A percentile compares a stretch with the other conserved stretches of the same genome.
These are phyloP conservation scores for Suillus brevipes DNA, from an alignment of 768 basidiomycete species.

Conservation along the genomic window DNA sequence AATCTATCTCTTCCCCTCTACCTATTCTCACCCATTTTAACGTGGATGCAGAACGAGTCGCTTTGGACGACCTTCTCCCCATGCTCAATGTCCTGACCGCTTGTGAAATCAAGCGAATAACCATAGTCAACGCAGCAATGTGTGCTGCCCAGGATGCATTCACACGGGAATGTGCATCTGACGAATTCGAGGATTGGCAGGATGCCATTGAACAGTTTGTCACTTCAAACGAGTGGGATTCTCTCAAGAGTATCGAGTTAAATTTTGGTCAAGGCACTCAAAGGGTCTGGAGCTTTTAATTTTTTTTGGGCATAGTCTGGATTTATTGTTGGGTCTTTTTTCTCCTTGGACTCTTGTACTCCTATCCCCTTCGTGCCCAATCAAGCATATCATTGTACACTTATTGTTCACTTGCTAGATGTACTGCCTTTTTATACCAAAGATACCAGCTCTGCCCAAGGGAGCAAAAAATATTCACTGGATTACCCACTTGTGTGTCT, in stretches of 20 bases:
- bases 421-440: neutral
- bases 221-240: constrained; percentile 17
- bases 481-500: neutral
- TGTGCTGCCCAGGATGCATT: constrained; percentile 22
- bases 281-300: constrained; percentile 27
- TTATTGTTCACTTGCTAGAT: constrained; percentile 3
- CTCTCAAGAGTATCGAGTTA: constrained; percentile 19
- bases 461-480: neutral
- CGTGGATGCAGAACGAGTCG: constrained; percentile 28
- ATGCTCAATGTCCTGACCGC: constrained; percentile 21
- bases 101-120: constrained; percentile 23
- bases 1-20: neutral
- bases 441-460: constrained; percentile 3
- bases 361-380: neutral
- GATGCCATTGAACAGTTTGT: constrained; percentile 23
- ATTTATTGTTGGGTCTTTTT: neutral
- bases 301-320: neutral
- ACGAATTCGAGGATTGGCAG: constrained; percentile 32
- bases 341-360: neutral
- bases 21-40: constrained; percentile 23
- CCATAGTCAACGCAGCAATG: constrained; percentile 12
- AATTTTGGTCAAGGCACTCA: constrained; percentile 17
- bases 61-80: constrained; percentile 21
- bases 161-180: constrained; percentile 30
- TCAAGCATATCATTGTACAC: constrained; percentile 3